Conservation (phyloP, 2,329 filamentous ascomycete species). For the Karstenula rhodostoma region DNA sequence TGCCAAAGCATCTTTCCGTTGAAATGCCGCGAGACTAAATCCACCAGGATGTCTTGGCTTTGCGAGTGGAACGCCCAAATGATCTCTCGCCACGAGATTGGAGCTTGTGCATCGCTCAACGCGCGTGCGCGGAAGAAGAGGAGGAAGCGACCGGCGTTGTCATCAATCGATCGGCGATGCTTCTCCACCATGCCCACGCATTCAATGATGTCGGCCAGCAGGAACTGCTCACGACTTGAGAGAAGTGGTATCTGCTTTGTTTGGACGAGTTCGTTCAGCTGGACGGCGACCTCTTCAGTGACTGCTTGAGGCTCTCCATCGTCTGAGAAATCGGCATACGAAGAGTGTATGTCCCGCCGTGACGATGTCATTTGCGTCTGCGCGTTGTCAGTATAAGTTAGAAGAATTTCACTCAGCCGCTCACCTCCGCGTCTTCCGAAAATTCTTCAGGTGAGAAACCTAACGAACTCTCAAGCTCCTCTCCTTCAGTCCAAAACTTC, state of each 20-base stretch:
- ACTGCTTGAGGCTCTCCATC: conserved; percentile 70
- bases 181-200: conserved; percentile 85
- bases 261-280: conserved; percentile 79
- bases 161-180: conserved; percentile 87
- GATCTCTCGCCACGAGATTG: conserved; percentile 77
- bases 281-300: conserved; percentile 73
- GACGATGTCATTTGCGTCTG: conserved; percentile 51
- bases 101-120: conserved; percentile 69
- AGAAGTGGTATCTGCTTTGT: conserved; percentile 79
- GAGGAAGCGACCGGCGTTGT: conserved; percentile 87
- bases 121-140: conserved; percentile 86
- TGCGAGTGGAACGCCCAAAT: conserved; percentile 85
- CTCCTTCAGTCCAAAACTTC: conserved; percentile 84
- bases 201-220: conserved; percentile 83
- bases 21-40: conserved; percentile 82
- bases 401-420: conserved; percentile 17
- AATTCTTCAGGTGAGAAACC: conserved; percentile 63
- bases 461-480: conserved; percentile 79
- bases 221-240: conserved; percentile 85
- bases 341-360: conserved; percentile 59
- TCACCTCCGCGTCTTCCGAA: conserved; percentile 56
- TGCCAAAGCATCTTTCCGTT: conserved; percentile 84
- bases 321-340: conserved; percentile 61
- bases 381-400: conserved; percentile 18
- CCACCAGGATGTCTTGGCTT: conserved; percentile 87